These are phyloP conservation scores for Beauveria asiatica DNA, from an alignment of 2,329 filamentous ascomycete species.

Conservation along the genomic window DNA sequence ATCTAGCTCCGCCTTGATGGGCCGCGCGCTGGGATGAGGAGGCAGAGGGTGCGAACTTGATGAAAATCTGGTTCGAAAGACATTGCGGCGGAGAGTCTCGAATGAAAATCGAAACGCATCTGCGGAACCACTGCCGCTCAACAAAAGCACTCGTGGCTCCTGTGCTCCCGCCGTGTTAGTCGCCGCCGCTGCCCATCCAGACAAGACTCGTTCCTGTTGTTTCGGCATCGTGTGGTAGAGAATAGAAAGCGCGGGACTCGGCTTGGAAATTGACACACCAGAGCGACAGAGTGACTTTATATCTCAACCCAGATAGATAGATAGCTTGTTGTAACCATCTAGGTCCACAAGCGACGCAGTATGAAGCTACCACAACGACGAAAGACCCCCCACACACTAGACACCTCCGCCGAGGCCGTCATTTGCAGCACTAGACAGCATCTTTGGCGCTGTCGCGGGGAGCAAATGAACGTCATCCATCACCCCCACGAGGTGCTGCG, in stretches of 20 bases:
- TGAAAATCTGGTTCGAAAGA: constrained; percentile 61
- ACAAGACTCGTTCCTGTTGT: constrained; percentile 12
- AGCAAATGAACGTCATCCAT: not conserved
- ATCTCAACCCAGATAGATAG: not conserved
- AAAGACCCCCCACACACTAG: not conserved
- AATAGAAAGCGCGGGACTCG: constrained; percentile 13
- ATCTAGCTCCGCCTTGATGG: constrained; percentile 29
- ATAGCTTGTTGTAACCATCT: no score
- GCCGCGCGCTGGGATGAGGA: constrained; percentile 51
- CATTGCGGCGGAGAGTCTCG: constrained; percentile 50
- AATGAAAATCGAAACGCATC: constrained; percentile 51
- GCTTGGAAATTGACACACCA: not conserved
- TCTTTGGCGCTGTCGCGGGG: not conserved
- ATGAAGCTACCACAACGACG: not conserved
- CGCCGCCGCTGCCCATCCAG: constrained; percentile 20
- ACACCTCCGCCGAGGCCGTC: not conserved
- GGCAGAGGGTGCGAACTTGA: constrained; percentile 54
- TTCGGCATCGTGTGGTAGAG: not conserved
- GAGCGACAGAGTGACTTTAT: not conserved
- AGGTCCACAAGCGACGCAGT: not conserved
- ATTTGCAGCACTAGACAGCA: no score
- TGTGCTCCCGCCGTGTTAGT: constrained; percentile 22
- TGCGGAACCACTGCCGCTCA: constrained; percentile 14
- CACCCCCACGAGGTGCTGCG: not conserved
- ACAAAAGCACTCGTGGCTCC: constrained; percentile 13